These are phyloP conservation scores for Colletotrichum sp. DNA, from an alignment of 2,329 filamentous ascomycete genomes.

Conservation along the genomic window DNA sequence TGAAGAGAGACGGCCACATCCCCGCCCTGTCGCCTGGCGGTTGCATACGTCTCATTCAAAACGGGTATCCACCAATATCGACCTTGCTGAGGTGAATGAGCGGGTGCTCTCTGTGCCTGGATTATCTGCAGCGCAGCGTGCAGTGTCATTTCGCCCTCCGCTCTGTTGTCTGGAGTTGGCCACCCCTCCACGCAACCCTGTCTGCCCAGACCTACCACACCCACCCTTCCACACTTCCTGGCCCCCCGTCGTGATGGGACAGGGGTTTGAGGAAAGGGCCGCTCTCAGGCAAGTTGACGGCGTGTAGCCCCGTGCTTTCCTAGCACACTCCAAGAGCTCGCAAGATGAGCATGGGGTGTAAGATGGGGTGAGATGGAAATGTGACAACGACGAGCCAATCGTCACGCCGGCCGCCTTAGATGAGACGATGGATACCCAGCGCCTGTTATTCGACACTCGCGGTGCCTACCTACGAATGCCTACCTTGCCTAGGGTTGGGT, in stretches of 20 bases:
- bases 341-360: constrained; percentile 15
- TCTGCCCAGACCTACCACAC: constrained; percentile 3
- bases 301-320: constrained; percentile 5
- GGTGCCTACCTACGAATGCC: neutral
- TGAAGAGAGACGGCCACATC: neutral
- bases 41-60: constrained; percentile 5
- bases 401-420: constrained; percentile 7
- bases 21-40: neutral
- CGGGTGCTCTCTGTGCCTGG: constrained; percentile 3
- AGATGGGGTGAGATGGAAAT: constrained; percentile 20
- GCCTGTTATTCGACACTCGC: neutral
- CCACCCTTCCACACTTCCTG: constrained; percentile 9
- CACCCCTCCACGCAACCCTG: constrained; percentile 16
- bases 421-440: constrained; percentile 18
- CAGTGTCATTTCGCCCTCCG: neutral
- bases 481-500: neutral
- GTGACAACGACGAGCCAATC: constrained; percentile 14
- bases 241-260: constrained; percentile 4
- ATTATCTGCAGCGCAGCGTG: constrained; percentile 14
- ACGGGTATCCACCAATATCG: constrained; percentile 2
- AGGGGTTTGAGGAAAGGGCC: constrained; percentile 9
- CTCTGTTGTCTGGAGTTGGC: constrained; percentile 8
- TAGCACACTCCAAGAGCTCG: constrained; percentile 5
- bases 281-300: constrained; percentile 1
- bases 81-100: neutral